Evolutionary conservation across 2,329 filamentous ascomycete species (phyloP).

Genomic region (Penicillium sp.): DNA sequence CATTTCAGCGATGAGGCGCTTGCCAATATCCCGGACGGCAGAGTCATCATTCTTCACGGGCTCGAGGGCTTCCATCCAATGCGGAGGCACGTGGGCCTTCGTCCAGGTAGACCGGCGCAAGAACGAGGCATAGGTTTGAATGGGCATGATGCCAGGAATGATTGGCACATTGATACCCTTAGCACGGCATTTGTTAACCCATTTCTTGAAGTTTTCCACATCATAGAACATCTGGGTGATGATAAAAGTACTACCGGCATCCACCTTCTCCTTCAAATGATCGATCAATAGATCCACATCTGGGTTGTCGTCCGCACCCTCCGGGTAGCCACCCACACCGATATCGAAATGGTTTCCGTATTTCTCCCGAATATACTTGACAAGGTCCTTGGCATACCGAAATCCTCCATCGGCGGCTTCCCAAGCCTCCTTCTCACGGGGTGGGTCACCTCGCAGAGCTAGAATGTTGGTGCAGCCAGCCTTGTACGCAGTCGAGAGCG

Average conservation of each 20-base stretch:
- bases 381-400: slow-evolving; percentile 87
- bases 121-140: slow-evolving; percentile 93
- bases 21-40: slow-evolving; percentile 86
- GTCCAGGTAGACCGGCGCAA: slow-evolving; percentile 88
- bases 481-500: slow-evolving; percentile 84
- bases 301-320: slow-evolving; percentile 91
- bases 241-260: slow-evolving; percentile 89
- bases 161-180: slow-evolving; percentile 82
- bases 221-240: slow-evolving; percentile 99
- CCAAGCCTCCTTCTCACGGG: slow-evolving; percentile 92
- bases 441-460: slow-evolving; percentile 88
- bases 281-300: slow-evolving; percentile 82
- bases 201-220: slow-evolving; percentile 87
- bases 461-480: slow-evolving; percentile 97
- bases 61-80: slow-evolving; percentile 80
- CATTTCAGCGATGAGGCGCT: slow-evolving; percentile 82
- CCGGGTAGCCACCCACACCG: slow-evolving; percentile 93
- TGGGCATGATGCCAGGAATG: slow-evolving; percentile 86
- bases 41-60: slow-evolving; percentile 96
- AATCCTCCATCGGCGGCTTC: slow-evolving; percentile 83
- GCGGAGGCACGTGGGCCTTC: slow-evolving; percentile 75
- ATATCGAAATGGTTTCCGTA: slow-evolving; percentile 95
- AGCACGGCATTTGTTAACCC: slow-evolving; percentile 82
- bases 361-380: slow-evolving; percentile 74
- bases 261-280: slow-evolving; percentile 95